phyloP scores from a whole-genome alignment of 2,329 filamentous ascomycete genomes.

The Penicillium sclerotigenum region DNA sequence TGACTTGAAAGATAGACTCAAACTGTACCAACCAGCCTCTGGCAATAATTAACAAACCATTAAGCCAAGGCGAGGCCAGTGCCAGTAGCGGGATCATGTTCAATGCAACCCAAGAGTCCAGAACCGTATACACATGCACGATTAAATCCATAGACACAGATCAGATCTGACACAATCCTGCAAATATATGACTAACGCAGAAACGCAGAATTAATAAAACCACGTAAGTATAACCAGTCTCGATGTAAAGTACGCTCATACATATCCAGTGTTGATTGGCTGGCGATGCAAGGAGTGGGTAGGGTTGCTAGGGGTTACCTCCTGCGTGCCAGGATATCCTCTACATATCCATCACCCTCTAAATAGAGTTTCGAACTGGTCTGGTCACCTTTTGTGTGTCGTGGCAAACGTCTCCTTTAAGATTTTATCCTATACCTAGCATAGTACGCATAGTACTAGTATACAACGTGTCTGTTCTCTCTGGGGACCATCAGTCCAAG shows the following conservation, averaged over 20 bases:
- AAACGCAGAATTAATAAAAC: background rate
- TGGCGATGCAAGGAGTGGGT: constrained; percentile 8
- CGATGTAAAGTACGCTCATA: background rate
- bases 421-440: background rate
- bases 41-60: background rate
- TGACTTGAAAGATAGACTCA: background rate
- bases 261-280: background rate
- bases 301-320: constrained; percentile 8
- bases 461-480: background rate
- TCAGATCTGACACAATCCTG: background rate
- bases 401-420: background rate
- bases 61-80: background rate
- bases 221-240: background rate
- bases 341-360: background rate
- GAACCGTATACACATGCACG: background rate
- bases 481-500: background rate
- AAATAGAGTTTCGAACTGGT: background rate
- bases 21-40: background rate
- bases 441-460: background rate
- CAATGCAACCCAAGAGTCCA: background rate
- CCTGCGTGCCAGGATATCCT: constrained; percentile 6
- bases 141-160: background rate
- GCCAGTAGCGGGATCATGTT: background rate
- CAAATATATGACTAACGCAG: background rate
- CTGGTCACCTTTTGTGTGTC: background rate